These are phyloP conservation scores for Boletellus deceptivus DNA, from an alignment of 1,284 basidiomycete species.

Conservation along the genomic window DNA sequence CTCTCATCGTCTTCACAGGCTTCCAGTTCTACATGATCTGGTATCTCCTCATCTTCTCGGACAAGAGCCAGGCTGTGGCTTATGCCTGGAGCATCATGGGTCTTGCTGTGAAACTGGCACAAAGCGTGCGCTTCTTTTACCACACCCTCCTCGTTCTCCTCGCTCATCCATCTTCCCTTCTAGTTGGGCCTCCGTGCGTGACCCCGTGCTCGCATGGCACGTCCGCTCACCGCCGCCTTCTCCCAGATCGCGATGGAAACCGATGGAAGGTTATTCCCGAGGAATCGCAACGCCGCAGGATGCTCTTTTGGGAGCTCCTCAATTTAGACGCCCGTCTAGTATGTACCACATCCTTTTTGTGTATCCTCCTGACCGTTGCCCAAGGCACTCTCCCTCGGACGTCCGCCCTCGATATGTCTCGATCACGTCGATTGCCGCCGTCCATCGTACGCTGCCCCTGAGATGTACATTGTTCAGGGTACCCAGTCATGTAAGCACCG, in stretches of 20 bases:
- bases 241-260: conserved; percentile 65
- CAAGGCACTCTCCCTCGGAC: conserved; percentile 72
- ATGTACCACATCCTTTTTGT: conserved; percentile 19
- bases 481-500: conserved; percentile 62
- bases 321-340: conserved; percentile 77
- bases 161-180: conserved; percentile 4
- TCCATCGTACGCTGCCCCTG: conserved; percentile 55
- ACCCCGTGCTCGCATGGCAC: conserved; percentile 10
- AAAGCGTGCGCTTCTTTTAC: conserved; percentile 44
- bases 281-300: conserved; percentile 66
- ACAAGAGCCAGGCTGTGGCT: conserved; percentile 62
- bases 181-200: conserved; percentile 57
- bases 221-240: conserved; percentile 26
- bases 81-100: conserved; percentile 72
- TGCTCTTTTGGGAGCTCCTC: conserved; percentile 72
- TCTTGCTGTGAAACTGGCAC: conserved; percentile 56
- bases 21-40: conserved; percentile 68
- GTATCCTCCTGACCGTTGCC: conserved; percentile 4
- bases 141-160: background rate
- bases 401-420: conserved; percentile 69
- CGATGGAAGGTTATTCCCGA: conserved; percentile 64
- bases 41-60: conserved; percentile 67
- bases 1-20: conserved; percentile 19
- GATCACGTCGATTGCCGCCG: conserved; percentile 67
- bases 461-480: conserved; percentile 54